These are phyloP conservation scores for Macrocybe gigantea DNA, from an alignment of 768 basidiomycete species.

Conservation along the genomic window DNA sequence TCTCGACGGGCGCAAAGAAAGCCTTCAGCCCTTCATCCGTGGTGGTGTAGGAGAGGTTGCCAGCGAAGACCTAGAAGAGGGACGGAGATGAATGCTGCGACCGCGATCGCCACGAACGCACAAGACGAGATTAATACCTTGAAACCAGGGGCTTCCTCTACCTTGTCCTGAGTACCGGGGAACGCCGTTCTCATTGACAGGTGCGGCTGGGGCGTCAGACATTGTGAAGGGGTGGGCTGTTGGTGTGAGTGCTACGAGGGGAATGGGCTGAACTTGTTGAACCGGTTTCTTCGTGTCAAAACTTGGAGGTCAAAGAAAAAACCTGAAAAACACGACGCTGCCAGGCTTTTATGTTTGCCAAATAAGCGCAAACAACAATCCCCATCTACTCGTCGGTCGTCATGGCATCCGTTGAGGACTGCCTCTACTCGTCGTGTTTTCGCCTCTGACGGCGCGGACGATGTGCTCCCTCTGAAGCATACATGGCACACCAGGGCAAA, in stretches of 20 bases:
- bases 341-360: conserved; percentile 19
- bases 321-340: conserved; percentile 24
- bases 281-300: conserved; percentile 79
- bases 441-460: too few species aligned
- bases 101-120: too few species aligned
- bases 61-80: conserved; percentile 75
- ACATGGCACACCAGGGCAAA: too few species aligned
- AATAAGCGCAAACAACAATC: conserved; percentile 22
- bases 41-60: conserved; percentile 92
- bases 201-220: conserved; percentile 90
- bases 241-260: conserved; percentile 34
- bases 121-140: conserved; percentile 46
- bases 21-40: conserved; percentile 93
- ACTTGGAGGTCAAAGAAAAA: conserved; percentile 64
- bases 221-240: conserved; percentile 60
- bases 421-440: too few species aligned
- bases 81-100: conserved; percentile 8
- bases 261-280: conserved; percentile 59
- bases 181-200: conserved; percentile 78
- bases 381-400: conserved; percentile 30
- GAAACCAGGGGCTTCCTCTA: conserved; percentile 74
- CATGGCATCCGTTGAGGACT: conserved; percentile 26
- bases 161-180: conserved; percentile 65
- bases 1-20: conserved; percentile 85
- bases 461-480: too few species aligned